These are phyloP conservation scores for Cenchrus fungigraminus DNA, from an alignment of 176 grass and related monocot genomes.

Conservation along the genomic window DNA sequence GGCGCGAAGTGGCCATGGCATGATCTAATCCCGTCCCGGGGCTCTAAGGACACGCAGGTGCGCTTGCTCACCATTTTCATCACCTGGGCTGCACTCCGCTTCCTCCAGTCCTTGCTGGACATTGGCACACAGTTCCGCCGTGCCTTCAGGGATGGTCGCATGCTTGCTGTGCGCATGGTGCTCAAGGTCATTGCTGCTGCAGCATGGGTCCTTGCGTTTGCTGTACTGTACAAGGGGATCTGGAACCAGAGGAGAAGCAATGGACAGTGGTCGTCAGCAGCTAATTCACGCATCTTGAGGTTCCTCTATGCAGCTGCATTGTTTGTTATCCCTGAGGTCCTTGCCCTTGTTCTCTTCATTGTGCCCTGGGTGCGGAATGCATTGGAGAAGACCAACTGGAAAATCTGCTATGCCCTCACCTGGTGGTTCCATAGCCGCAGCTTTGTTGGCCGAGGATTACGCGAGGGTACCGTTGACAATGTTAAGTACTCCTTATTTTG, in stretches of 20 bases:
- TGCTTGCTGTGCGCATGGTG: constrained; percentile 73
- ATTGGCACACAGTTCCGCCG: constrained; percentile 80
- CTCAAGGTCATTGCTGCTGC: constrained; percentile 79
- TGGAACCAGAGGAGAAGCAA: constrained; percentile 49
- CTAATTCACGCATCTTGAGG: constrained; percentile 49
- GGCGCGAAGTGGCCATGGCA: constrained; percentile 66
- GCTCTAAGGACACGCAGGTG: constrained; percentile 43
- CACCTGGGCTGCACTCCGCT: constrained; percentile 81
- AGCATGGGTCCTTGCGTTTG: constrained; percentile 68
- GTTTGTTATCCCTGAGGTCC: constrained; percentile 76
- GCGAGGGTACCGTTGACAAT: constrained; percentile 77
- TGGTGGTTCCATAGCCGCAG: constrained; percentile 96
- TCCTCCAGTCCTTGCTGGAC: constrained; percentile 85
- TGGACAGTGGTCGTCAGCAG: constrained; percentile 43
- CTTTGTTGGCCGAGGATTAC: constrained; percentile 85
- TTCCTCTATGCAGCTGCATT: constrained; percentile 64
- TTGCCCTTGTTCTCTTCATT: constrained; percentile 72
- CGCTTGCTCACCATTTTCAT: constrained; percentile 76
- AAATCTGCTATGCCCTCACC: constrained; percentile 74
- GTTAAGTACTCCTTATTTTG: constrained; percentile 82
- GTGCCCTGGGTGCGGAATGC: constrained; percentile 83
- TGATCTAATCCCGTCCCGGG: constrained; percentile 21
- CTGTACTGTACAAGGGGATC: constrained; percentile 59
- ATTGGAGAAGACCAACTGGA: constrained; percentile 90
- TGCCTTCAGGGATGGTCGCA: constrained; percentile 64